Conservation (phyloP, 2,329 filamentous ascomycete species). For the Fusarium clavum region DNA sequence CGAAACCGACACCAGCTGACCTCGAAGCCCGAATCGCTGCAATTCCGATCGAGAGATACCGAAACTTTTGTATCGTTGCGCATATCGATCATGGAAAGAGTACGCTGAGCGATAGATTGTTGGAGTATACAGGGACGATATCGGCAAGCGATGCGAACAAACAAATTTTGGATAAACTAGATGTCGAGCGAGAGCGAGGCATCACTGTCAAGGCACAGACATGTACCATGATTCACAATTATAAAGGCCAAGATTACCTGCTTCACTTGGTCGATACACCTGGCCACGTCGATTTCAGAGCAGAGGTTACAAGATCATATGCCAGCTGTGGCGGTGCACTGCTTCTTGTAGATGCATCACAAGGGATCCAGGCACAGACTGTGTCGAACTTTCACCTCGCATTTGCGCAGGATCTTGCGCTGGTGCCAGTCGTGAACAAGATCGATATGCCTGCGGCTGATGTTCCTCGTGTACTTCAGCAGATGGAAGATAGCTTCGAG, state of each 20-base stretch:
- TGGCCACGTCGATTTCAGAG: slow-evolving; percentile 96
- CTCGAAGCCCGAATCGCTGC: slow-evolving; percentile 69
- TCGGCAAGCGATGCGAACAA: slow-evolving; percentile 83
- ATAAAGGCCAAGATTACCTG: slow-evolving; percentile 88
- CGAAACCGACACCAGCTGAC: slow-evolving; percentile 50
- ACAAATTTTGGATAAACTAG: slow-evolving; percentile 95
- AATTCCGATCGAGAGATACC: slow-evolving; percentile 82
- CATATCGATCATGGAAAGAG: slow-evolving; percentile 99
- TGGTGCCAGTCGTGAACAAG: slow-evolving; percentile 97
- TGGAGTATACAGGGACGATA: slow-evolving; percentile 96
- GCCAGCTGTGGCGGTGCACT: slow-evolving; percentile 94
- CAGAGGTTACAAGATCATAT: slow-evolving; percentile 95
- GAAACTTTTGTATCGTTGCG: slow-evolving; percentile 98
- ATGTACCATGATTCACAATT: slow-evolving; percentile 95
- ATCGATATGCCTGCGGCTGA: slow-evolving; percentile 93
- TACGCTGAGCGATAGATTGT: slow-evolving; percentile 89
- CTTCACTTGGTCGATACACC: slow-evolving; percentile 97
- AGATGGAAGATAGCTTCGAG: slow-evolving; percentile 89
- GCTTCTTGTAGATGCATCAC: slow-evolving; percentile 93
- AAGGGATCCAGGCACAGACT: slow-evolving; percentile 97
- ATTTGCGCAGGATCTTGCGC: slow-evolving; percentile 86
- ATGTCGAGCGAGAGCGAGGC: slow-evolving; percentile 94
- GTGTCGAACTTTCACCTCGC: slow-evolving; percentile 99
- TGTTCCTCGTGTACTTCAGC: slow-evolving; percentile 83
- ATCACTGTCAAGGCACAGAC: slow-evolving; percentile 99